Evolutionary conservation across 345 rosid species (phyloP).

Genomic region (Aethionema arabicum): DNA sequence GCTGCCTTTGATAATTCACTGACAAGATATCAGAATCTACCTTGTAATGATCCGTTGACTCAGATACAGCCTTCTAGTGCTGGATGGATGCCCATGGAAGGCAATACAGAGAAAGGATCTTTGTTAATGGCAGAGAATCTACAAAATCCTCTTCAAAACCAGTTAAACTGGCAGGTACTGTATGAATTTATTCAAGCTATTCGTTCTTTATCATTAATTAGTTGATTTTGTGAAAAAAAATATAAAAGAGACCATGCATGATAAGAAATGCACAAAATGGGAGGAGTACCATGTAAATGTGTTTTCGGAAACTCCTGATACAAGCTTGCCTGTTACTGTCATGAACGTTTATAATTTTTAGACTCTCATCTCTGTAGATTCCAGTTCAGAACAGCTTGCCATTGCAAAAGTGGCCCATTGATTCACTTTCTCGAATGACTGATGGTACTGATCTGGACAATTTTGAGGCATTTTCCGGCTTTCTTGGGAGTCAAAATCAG

Average conservation of each 20-base stretch:
- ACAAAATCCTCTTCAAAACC: slow-evolving; percentile 45
- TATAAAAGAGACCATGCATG: not conserved
- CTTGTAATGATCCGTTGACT: slow-evolving; percentile 34
- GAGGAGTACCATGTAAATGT: not conserved
- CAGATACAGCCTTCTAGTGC: slow-evolving; percentile 39
- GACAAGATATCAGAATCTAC: slow-evolving; percentile 38
- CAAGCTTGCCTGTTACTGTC: slow-evolving; percentile 4
- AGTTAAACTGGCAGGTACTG: slow-evolving; percentile 72
- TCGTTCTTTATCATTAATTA: not conserved
- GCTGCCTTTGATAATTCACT: slow-evolving; percentile 53
- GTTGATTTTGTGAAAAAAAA: not conserved
- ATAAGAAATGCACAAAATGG: not conserved
- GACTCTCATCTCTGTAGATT: slow-evolving; percentile 37
- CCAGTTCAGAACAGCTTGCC: slow-evolving; percentile 42
- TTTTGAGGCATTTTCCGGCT: slow-evolving; percentile 42
- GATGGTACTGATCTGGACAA: slow-evolving; percentile 44
- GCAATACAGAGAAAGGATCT: slow-evolving; percentile 36
- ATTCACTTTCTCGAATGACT: slow-evolving; percentile 45
- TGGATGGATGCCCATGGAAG: slow-evolving; percentile 30
- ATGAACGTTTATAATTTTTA: slow-evolving; percentile 20
- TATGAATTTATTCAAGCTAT: slow-evolving; percentile 2
- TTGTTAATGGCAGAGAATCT: slow-evolving; percentile 38
- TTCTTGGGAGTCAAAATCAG: slow-evolving; percentile 44
- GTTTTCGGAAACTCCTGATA: not conserved
- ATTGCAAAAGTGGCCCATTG: slow-evolving; percentile 41